Evolutionary conservation across 139 green algal species (phyloP), one percentile per base, ranked within the genome.

Genomic region (Coelastrella sp.): DNA sequence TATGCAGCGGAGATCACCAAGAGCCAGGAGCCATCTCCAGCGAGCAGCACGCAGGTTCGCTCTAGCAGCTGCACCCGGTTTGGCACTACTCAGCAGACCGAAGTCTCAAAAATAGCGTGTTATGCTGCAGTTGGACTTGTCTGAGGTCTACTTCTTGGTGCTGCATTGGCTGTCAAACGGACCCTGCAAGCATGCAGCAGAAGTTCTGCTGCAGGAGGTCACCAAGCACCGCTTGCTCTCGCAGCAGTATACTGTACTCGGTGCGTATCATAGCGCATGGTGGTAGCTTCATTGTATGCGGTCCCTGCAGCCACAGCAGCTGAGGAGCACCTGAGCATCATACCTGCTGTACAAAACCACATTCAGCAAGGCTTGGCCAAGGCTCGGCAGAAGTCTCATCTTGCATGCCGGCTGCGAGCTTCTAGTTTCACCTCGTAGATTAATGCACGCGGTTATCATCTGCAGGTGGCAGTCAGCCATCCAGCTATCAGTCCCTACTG

Each of bases 201-300:
- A 54, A 10, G 23, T 61, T 17, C 85, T 98, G 3, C 87, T 95
- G 73, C 61, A 83, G 56, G 78, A 95, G 20, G 94, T 94, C 0
- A 13, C 82, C 3, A 65, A 65, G 17, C 75, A 89, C 8, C 86
- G 89, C 0, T 86, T 98, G 85, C 89, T 98, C n/a, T 76, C 68
- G 17, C 68, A 76, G 68, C 68, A 76, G 68, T 71, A 71, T 2
- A 71, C 8, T 13, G 11, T 71, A 13, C 8, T 19, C 61, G 11
- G 8, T 13, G 0, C 61, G 8, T 19, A 0, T 2, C 61, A 71
- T 71, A 71, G 61, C 61, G 1, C 32, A 47, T 47, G 32, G 32
- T n/a, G 32, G 32, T 1, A 47, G 32, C 32, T 47, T 47, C 32
- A 47, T 0, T 0, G 61, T 71, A 71, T 71, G 61, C 61, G 11